Percentiles rank a stretch among this genome's conserved stretches.
phyloP scores from a whole-genome alignment of 208 protist species.

The Trypanosomatidae sp. region DNA sequence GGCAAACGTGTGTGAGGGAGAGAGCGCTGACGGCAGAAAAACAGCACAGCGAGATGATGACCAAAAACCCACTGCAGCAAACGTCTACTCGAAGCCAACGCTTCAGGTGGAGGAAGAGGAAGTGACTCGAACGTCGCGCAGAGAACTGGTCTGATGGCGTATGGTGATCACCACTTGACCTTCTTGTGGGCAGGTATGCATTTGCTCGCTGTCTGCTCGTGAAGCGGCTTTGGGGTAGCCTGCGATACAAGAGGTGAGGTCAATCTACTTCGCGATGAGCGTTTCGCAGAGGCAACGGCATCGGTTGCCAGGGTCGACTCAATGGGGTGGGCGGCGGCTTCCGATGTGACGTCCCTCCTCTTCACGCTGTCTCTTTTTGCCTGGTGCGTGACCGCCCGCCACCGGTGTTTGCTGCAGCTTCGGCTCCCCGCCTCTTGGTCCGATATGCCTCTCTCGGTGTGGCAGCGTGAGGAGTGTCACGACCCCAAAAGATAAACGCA shows the following conservation, averaged over 20 bases:
- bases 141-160: neutral
- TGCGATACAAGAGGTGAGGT: neutral
- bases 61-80: neutral
- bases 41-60: neutral
- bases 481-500: conserved; percentile 44
- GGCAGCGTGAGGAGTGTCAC: conserved; percentile 4
- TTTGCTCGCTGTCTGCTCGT: neutral
- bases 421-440: neutral
- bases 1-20: neutral
- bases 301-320: neutral
- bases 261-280: too few relatives aligned
- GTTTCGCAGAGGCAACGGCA: neutral
- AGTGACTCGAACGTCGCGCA: neutral
- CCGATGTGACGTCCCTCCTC: neutral
- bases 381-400: neutral
- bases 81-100: neutral
- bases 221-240: neutral
- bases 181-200: neutral
- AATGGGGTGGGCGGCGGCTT: neutral
- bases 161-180: neutral
- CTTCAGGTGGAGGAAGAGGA: neutral
- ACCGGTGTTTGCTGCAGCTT: neutral
- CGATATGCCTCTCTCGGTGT: neutral
- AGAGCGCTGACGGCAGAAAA: neutral
- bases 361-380: neutral